Percentiles rank a stretch among this genome's conserved stretches.
Conservation (phyloP, 495 filamentous ascomycete genomes). For the Hypomontagnella submonticulosa region DNA sequence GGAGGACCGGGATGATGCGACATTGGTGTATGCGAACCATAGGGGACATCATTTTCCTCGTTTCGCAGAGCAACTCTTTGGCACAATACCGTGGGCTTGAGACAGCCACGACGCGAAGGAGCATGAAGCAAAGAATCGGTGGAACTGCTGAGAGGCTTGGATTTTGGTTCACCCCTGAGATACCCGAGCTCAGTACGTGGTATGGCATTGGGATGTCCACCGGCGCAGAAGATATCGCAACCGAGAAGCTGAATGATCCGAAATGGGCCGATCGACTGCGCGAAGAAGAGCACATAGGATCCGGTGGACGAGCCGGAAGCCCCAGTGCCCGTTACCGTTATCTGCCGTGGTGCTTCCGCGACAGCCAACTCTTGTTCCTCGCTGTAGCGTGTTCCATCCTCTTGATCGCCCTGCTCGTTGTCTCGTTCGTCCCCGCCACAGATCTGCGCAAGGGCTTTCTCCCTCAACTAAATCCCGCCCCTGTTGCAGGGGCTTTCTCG, state of each 20-base stretch:
- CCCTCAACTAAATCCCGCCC: constrained; percentile 70
- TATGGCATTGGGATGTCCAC: constrained; percentile 54
- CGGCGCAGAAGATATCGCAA: constrained; percentile 45
- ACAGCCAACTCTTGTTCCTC: constrained; percentile 70
- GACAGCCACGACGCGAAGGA: constrained; percentile 65
- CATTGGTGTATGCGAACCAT: constrained; percentile 82
- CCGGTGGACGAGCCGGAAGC: constrained; percentile 21
- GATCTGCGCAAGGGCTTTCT: constrained; percentile 74
- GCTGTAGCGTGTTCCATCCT: constrained; percentile 70
- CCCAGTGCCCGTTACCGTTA: constrained; percentile 67
- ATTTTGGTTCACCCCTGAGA: constrained; percentile 73
- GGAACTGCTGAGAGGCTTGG: constrained; percentile 73
- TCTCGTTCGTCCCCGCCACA: constrained; percentile 76
- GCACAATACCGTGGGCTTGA: constrained; percentile 68
- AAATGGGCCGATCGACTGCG: constrained; percentile 34
- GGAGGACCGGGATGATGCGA: constrained; percentile 73
- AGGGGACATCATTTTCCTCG: constrained; percentile 78
- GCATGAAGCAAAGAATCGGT: constrained; percentile 60
- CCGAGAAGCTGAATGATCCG: constrained; percentile 40
- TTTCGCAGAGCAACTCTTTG: constrained; percentile 82
- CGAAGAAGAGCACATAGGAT: constrained; percentile 38
- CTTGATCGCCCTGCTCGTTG: constrained; percentile 76
- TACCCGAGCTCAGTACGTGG: constrained; percentile 51
- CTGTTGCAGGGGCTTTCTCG: constrained; percentile 75
- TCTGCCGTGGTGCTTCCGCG: constrained; percentile 81